Evolutionary conservation across 306 rosid species (phyloP), one percentile per base, ranked within the genome.

Genomic region (Herpetospermum pedunculosum): DNA sequence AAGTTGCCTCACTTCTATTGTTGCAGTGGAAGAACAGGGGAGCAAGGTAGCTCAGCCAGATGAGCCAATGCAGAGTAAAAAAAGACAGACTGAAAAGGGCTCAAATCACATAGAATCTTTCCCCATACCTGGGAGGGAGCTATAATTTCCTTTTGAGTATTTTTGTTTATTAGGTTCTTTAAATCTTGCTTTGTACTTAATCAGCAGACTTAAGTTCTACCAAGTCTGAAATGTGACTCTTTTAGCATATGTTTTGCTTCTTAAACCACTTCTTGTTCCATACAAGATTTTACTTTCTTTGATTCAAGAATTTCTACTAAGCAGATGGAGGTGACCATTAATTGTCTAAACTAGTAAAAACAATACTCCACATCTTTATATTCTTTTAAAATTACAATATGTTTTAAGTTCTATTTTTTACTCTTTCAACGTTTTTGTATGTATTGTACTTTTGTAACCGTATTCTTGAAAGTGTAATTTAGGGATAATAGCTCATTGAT

Each of bases 1-100:
- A 87, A 87, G 85, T 76, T 87, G 76, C 88, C 88, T 19, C 91
- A 87, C 77, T 87, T 78, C 78, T 87, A 34, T 58, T 87, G 91
- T 82, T 87, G 91, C 84, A 82, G 87, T 35, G 88, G 91, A 65
- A 47, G 41, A 38, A 13, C 77, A 0, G 76, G 68, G 23, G 88
- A 84, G 72, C 80, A 21, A 64, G 63, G 80, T 7, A 81, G 13
- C 50, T 64, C 80, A 8, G 72, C 65, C 21, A 78, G 70, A 55
- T 86, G 83, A 83, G 75, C 23, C 52, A 26, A 34, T 18, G 54
- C 13, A 54, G 76, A 7, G 59, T 1, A 25, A 12, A 47, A 47
- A 50, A 23, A 28, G 4, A 25, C 38, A 13, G 40, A 7, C 32
- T 14, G 57, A 6, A 8, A 16, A 69, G 2, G 28, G 16, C 29